Evolutionary conservation across 2,329 filamentous ascomycete species (phyloP).

Genomic region (Aspergillus pseudoterreus): DNA sequence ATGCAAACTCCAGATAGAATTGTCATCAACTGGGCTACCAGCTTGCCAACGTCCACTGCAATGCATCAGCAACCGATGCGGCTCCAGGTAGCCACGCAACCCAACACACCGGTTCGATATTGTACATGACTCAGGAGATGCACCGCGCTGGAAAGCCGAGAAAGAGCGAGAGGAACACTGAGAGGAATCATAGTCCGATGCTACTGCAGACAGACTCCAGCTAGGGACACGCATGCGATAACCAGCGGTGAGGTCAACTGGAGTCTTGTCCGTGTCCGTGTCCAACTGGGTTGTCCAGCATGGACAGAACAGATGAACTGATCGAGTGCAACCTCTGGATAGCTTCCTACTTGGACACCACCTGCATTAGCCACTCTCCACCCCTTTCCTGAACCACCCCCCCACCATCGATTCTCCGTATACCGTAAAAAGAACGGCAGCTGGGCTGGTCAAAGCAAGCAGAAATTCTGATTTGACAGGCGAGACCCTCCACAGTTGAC

Average conservation of each 20-base stretch:
- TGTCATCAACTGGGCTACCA: not conserved
- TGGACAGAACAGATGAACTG: too few relatives aligned
- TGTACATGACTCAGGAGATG: not conserved
- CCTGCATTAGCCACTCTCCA: too few relatives aligned
- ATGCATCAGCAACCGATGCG: not conserved
- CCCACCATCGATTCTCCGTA: too few relatives aligned
- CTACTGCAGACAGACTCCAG: not conserved
- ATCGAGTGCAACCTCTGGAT: too few relatives aligned
- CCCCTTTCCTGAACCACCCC: too few relatives aligned
- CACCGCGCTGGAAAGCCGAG: not conserved
- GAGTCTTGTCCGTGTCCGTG: too few relatives aligned
- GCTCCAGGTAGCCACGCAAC: conserved; percentile 1
- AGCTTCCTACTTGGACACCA: too few relatives aligned
- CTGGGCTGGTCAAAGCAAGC: not conserved
- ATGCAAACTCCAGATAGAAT: too few relatives aligned
- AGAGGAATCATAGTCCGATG: not conserved
- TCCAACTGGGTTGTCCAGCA: too few relatives aligned
- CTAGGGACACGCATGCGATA: not conserved
- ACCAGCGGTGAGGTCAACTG: not conserved
- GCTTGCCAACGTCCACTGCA: not conserved
- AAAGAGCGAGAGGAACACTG: not conserved
- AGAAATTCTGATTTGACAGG: conserved; percentile 6
- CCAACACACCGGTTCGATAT: not conserved
- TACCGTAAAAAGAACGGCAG: not conserved
- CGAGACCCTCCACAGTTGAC: conserved; percentile 4